Evolutionary conservation across 2,329 filamentous ascomycete species (phyloP).

Genomic region (Mollisia scopiformis): DNA sequence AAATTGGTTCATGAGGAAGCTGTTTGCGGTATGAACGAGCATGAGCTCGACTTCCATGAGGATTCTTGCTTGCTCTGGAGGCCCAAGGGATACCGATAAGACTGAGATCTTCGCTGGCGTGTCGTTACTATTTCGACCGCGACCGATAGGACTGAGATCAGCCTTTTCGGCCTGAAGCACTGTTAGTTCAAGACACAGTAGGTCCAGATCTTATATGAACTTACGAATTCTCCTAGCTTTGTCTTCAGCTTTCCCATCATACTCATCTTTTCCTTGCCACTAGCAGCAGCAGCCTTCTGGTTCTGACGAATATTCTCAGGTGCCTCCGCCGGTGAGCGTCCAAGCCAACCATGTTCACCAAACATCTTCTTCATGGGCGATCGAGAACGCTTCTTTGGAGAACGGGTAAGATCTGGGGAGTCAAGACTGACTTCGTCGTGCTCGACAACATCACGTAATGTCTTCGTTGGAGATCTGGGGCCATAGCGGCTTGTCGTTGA

Average conservation of each 20-base stretch:
- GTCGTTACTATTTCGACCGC: conserved; percentile 10
- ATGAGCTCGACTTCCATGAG: conserved; percentile 38
- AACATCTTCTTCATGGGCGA: conserved; percentile 40
- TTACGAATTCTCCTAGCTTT: conserved; percentile 36
- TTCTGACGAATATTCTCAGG: conserved; percentile 10
- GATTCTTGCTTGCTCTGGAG: conserved; percentile 33
- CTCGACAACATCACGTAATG: conserved; percentile 23
- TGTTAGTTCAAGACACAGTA: not conserved
- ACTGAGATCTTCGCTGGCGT: conserved; percentile 21
- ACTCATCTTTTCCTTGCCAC: conserved; percentile 24
- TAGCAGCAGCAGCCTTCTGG: conserved; percentile 14
- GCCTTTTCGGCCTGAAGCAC: conserved; percentile 34
- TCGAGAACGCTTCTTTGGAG: conserved; percentile 32
- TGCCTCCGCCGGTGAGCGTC: conserved; percentile 27
- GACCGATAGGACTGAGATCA: conserved; percentile 27
- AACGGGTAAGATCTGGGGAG: not conserved
- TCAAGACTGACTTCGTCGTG: conserved; percentile 18
- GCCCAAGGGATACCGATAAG: conserved; percentile 30
- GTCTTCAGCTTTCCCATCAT: conserved; percentile 35
- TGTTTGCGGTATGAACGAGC: conserved; percentile 34
- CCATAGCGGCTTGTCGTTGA: not conserved
- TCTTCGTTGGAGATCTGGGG: conserved; percentile 23
- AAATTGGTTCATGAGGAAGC: conserved; percentile 38
- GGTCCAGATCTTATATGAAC: conserved; percentile 9
- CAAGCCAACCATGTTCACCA: conserved; percentile 37